Conservation (phyloP, 306 rosid species). For the Quillaja saponaria region DNA sequence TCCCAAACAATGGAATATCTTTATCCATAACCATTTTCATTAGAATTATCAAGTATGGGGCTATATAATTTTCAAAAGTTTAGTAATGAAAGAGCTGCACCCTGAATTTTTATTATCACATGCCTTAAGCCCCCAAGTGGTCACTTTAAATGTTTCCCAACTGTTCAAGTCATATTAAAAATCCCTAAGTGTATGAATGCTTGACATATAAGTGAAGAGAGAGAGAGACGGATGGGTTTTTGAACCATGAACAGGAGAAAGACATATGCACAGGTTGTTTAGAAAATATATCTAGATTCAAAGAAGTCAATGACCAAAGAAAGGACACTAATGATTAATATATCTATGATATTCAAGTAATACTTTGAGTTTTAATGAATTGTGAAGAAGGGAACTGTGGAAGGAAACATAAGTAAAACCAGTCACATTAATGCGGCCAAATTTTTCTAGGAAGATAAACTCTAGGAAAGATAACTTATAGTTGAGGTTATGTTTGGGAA, state of each 20-base stretch:
- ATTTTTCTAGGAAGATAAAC: not conserved
- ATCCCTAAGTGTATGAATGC: no score
- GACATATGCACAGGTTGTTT: not conserved
- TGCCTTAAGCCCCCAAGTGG: no score
- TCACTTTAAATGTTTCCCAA: no score
- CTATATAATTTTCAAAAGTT: not conserved
- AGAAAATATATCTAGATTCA: conserved; percentile 4
- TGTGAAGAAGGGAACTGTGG: not conserved
- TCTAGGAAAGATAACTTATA: not conserved
- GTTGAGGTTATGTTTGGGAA: not conserved
- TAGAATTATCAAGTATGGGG: not conserved
- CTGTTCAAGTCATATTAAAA: no score
- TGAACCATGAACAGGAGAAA: not conserved
- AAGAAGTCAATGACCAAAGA: not conserved
- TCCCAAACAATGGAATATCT: conserved; percentile 11
- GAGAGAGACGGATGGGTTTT: no score
- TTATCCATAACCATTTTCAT: not conserved
- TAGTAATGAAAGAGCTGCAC: not conserved
- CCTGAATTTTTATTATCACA: not conserved
- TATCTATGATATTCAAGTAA: not conserved
- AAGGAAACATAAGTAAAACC: not conserved
- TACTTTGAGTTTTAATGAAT: not conserved
- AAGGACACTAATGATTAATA: not conserved
- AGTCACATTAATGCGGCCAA: conserved; percentile 2
- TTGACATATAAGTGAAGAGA: no score